Evolutionary conservation across 2,329 filamentous ascomycete species (phyloP).

Genomic region (Lasiodiplodia gonubiensis): DNA sequence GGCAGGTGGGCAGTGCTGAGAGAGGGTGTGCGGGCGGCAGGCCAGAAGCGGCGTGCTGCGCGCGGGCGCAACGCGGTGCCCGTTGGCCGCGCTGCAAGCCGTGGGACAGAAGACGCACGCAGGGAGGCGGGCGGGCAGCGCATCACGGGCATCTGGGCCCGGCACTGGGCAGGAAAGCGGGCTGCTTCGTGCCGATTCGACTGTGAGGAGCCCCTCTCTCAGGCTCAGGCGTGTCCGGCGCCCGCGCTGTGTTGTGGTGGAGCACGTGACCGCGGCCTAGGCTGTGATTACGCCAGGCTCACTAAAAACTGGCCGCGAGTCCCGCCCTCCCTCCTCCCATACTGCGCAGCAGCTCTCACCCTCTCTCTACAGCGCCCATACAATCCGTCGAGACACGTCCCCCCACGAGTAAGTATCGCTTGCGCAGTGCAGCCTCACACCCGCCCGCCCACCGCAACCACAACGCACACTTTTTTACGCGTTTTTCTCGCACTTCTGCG

Average conservation of each 20-base stretch:
- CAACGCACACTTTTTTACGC: conserved; percentile 36
- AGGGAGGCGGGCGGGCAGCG: conserved; percentile 17
- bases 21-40: conserved; percentile 15
- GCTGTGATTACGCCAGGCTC: conserved; percentile 25
- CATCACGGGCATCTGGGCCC: background rate
- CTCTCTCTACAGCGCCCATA: conserved; percentile 27
- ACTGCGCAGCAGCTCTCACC: conserved; percentile 23
- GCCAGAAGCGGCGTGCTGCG: conserved; percentile 3
- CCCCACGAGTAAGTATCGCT: conserved; percentile 27
- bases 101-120: conserved; percentile 13
- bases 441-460: conserved; percentile 37
- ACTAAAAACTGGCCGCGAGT: conserved; percentile 15
- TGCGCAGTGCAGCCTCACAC: conserved; percentile 29
- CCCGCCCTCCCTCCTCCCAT: conserved; percentile 6
- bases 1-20: conserved; percentile 7
- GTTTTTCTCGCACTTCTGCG: conserved; percentile 32
- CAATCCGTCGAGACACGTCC: conserved; percentile 28
- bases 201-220: background rate
- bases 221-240: background rate
- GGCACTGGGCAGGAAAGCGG: conserved; percentile 5
- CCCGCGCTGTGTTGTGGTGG: conserved; percentile 3
- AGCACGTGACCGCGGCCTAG: conserved; percentile 19
- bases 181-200: conserved; percentile 20
- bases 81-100: conserved; percentile 1
- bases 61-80: conserved; percentile 12